phyloP scores from a whole-genome alignment of 352 stramenopile species.

The Phytopythium mirpurense region DNA sequence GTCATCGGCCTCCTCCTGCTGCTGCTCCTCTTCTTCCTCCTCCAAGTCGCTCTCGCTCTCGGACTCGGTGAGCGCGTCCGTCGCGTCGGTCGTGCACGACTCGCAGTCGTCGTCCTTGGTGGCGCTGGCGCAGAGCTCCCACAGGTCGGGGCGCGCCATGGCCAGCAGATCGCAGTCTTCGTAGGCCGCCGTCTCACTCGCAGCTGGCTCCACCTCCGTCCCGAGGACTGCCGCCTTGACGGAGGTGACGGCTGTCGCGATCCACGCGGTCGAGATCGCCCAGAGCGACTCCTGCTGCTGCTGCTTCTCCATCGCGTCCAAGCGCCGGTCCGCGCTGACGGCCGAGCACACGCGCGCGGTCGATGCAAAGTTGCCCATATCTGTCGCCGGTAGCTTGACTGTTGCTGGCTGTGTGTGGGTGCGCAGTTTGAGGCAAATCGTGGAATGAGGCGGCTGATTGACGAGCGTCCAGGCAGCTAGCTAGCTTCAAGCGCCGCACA shows the following conservation, averaged over 20 bases:
- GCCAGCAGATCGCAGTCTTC: conserved; percentile 9
- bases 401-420: conserved; percentile 5
- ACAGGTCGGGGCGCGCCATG: conserved; percentile 7
- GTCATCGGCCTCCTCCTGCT: conserved; percentile 20
- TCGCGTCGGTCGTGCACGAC: conserved; percentile 44
- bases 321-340: conserved; percentile 12
- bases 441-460: conserved; percentile 20
- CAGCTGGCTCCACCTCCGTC: background rate
- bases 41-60: conserved; percentile 21
- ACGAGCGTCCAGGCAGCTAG: background rate
- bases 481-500: background rate
- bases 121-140: conserved; percentile 7
- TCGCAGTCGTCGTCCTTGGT: conserved; percentile 21
- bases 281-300: conserved; percentile 5
- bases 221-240: conserved; percentile 8
- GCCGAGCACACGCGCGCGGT: conserved; percentile 9
- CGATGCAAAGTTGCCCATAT: conserved; percentile 48
- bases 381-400: conserved; percentile 2
- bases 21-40: conserved; percentile 12
- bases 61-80: conserved; percentile 36
- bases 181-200: background rate
- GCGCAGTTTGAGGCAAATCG: conserved; percentile 23
- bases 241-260: conserved; percentile 9
- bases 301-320: conserved; percentile 26
- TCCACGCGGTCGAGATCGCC: conserved; percentile 8